These are phyloP conservation scores for Tulasnella sp. DNA, from an alignment of 768 basidiomycete species.

Conservation along the genomic window DNA sequence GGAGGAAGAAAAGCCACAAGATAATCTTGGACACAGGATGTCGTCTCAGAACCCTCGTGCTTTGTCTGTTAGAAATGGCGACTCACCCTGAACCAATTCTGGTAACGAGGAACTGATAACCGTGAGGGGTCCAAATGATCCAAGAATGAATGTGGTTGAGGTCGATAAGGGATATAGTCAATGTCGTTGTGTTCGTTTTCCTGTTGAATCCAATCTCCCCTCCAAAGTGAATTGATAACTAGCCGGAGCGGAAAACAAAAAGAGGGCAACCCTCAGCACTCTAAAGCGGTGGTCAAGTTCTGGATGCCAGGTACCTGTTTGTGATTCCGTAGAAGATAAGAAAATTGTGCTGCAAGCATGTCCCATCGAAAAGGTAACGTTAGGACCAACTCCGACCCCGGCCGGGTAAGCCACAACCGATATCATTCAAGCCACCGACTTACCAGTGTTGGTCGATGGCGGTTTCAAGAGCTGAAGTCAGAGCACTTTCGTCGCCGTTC, in stretches of 20 bases:
- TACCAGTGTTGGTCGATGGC: constrained; percentile 92
- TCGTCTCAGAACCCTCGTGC: not conserved
- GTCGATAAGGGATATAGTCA: constrained; percentile 66
- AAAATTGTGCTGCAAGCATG: constrained; percentile 56
- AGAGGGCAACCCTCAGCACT: not conserved
- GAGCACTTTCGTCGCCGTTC: constrained; percentile 70
- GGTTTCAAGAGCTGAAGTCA: constrained; percentile 71
- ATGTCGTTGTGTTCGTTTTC: constrained; percentile 69
- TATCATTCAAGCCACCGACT: constrained; percentile 15
- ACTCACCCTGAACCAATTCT: constrained; percentile 67
- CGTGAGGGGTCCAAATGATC: constrained; percentile 67
- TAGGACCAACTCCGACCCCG: not conserved
- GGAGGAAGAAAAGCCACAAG: constrained; percentile 71
- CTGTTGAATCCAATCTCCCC: constrained; percentile 69
- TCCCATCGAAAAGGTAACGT: not conserved
- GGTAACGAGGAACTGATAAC: constrained; percentile 81
- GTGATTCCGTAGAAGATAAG: constrained; percentile 76
- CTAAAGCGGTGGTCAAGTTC: not conserved
- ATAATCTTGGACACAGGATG: constrained; percentile 23
- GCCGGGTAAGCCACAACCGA: constrained; percentile 5
- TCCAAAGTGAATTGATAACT: constrained; percentile 82
- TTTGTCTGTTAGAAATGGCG: not conserved
- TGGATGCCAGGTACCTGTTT: constrained; percentile 48
- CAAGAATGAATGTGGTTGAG: constrained; percentile 52
- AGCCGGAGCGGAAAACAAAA: not conserved